Evolutionary conservation across 495 filamentous ascomycete genomes (phyloP), one percentile per base, ranked within the genome.

Genomic region (Tuber calosporum): DNA sequence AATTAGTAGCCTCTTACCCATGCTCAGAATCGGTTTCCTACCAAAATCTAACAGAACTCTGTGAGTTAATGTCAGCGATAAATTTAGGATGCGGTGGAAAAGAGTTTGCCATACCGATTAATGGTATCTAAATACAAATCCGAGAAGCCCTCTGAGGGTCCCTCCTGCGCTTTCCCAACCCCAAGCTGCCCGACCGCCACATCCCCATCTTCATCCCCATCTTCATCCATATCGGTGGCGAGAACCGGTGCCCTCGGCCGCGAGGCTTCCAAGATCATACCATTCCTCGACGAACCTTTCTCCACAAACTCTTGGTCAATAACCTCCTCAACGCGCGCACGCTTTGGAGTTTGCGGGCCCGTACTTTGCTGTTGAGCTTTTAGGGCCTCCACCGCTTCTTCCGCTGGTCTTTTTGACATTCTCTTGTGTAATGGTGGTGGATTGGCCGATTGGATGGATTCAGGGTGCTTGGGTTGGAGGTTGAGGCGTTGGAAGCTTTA

Each of bases 101-200:
- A 39, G 53, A 6, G 53, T 34, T 11, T 36, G 26, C 69, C 79
- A 68, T 48, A 80, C 79, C 95, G 92, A 83, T 97, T 89, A 83
- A 99, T 94, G 3, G 94, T 98, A 83, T 99, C 96, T 70, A 99
- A 91, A 82, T 99, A 99, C 41, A 99, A 88, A 82, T 99, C 96
- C 74, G 89, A 89, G 83, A 96, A 98, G 71, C 96, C 95, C 83
- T 91, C 92, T 48, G 90, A 87, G 26, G 95, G 95, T 39, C 90
- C 91, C 42, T 84, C 84, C 82, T 96, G 93, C 66, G 71, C 70
- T 30, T 79, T 41, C 72, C 77, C 45, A 38, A 78, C 75, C 67
- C 67, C 37, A n/a, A 39, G 40, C 17, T 42, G 37, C 19, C 67
- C 67, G 9, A 79, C 75, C 26, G 77, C 76, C 62, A 82, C 83